Conservation (phyloP, 768 basidiomycete species). For the Suillus fuscotomentosus region DNA sequence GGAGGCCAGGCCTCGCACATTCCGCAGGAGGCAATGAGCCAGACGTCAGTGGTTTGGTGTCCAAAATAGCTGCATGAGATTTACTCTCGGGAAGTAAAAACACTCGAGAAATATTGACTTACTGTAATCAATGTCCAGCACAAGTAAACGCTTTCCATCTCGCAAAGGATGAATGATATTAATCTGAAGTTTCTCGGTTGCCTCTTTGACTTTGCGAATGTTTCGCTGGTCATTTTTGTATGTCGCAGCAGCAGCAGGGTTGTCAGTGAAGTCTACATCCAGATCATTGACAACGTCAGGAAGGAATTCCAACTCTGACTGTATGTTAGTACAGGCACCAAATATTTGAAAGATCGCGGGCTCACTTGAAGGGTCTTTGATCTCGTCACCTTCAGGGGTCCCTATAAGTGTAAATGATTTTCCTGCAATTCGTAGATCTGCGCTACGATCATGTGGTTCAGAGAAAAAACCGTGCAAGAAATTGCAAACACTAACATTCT, state of each 20-base stretch:
- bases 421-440: constrained; percentile 57
- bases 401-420: constrained; percentile 86
- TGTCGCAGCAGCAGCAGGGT: constrained; percentile 51
- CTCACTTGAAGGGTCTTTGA: constrained; percentile 74
- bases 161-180: constrained; percentile 78
- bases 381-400: constrained; percentile 81
- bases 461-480: constrained; percentile 4
- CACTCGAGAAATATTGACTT: constrained; percentile 14
- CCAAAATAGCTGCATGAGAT: constrained; percentile 61
- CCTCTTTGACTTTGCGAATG: constrained; percentile 75
- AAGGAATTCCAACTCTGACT: constrained; percentile 56
- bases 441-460: constrained; percentile 32
- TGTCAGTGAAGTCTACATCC: constrained; percentile 74
- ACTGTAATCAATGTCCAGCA: constrained; percentile 92
- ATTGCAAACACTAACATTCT: constrained; percentile 44
- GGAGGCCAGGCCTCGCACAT: constrained; percentile 81
- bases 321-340: neutral
- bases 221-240: constrained; percentile 81
- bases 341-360: constrained; percentile 7
- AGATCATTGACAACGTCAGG: constrained; percentile 79
- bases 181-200: constrained; percentile 58
- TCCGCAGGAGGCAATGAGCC: constrained; percentile 77
- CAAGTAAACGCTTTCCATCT: constrained; percentile 75
- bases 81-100: neutral
- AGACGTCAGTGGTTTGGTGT: constrained; percentile 82